Evolutionary conservation across 129 eudicot species (phyloP).

Genomic region (Saposhnikovia divaricata): DNA sequence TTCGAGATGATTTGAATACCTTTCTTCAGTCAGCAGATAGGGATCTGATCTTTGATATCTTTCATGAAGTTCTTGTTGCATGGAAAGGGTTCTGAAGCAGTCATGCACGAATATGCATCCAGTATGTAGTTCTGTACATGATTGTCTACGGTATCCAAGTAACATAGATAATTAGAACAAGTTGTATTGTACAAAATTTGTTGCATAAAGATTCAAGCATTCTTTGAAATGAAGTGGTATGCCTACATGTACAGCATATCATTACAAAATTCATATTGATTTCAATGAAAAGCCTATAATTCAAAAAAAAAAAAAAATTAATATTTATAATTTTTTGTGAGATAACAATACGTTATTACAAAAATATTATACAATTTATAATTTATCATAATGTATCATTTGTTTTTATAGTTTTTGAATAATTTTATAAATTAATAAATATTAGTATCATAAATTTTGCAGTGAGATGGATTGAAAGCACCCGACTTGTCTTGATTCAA

Average conservation of each 20-base stretch:
- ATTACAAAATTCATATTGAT: constrained; percentile 16
- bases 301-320: too few species aligned
- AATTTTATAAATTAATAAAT: too few species aligned
- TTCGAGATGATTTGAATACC: constrained; percentile 58
- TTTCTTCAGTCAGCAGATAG: constrained; percentile 76
- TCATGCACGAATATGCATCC: not conserved
- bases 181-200: constrained; percentile 38
- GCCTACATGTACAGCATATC: constrained; percentile 34
- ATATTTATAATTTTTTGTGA: too few species aligned
- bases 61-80: constrained; percentile 70
- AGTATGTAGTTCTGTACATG: constrained; percentile 7
- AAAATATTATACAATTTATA: too few species aligned
- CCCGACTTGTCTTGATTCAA: too few species aligned
- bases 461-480: too few species aligned
- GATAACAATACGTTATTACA: too few species aligned
- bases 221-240: constrained; percentile 24
- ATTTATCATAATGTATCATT: too few species aligned
- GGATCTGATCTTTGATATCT: constrained; percentile 72
- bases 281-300: constrained; percentile 13
- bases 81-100: constrained; percentile 88
- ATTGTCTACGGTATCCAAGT: constrained; percentile 12
- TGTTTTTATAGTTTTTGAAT: too few species aligned
- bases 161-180: constrained; percentile 18
- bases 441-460: too few species aligned
- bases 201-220: constrained; percentile 16